Percentiles rank a stretch among this genome's conserved stretches.
Evolutionary conservation across 2,329 filamentous ascomycete genomes (phyloP).

Genomic region (Cladosporium sp.): DNA sequence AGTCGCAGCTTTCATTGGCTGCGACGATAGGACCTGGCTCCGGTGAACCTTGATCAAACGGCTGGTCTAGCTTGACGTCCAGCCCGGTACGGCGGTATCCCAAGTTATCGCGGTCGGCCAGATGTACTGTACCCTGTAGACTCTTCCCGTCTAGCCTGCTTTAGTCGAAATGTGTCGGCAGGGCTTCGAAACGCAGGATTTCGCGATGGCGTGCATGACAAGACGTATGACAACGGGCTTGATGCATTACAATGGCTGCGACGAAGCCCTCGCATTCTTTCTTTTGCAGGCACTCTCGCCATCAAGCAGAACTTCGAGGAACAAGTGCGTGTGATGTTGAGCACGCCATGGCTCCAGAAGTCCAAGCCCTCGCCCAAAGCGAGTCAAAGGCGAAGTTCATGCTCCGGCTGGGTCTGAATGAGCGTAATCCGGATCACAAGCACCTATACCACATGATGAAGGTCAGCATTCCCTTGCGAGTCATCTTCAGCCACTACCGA

Average conservation of each 20-base stretch:
- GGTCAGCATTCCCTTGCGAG: conserved; percentile 33
- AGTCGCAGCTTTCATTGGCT: background rate
- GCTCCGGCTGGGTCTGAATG: conserved; percentile 44
- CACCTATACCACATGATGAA: conserved; percentile 48
- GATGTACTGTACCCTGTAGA: conserved; percentile 2
- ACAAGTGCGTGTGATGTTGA: conserved; percentile 9
- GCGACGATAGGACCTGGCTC: background rate
- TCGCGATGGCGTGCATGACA: conserved; percentile 7
- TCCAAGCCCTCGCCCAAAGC: conserved; percentile 44
- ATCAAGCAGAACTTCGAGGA: background rate
- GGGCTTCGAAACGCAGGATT: background rate
- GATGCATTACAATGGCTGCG: background rate
- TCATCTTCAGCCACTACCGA: background rate
- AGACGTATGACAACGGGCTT: background rate
- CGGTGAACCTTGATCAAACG: background rate
- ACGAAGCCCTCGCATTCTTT: background rate
- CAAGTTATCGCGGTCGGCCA: background rate
- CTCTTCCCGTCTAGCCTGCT: background rate
- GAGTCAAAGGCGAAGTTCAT: conserved; percentile 50
- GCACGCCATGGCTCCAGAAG: conserved; percentile 34
- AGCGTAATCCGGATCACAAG: conserved; percentile 40
- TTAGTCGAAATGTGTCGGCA: conserved; percentile 6
- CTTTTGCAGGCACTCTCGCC: background rate
- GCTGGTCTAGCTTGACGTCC: background rate
- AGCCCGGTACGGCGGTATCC: background rate